phyloP scores from a whole-genome alignment of 208 protist genomes.

The Vickermania ingenoplastis region DNA sequence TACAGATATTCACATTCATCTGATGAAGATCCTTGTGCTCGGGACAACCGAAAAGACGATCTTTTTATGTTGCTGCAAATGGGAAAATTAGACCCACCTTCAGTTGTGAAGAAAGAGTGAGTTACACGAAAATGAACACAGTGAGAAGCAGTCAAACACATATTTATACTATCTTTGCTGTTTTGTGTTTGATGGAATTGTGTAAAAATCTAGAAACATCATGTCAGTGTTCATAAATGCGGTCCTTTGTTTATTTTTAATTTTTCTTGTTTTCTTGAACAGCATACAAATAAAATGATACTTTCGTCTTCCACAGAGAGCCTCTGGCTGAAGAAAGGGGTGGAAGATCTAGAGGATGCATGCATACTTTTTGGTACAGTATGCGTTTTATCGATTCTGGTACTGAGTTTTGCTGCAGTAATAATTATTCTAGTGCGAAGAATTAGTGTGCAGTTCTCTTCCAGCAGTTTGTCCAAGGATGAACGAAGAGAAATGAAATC shows the following conservation, averaged over 20 bases:
- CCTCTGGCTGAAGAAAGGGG: no score
- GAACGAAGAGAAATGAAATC: slow-evolving; percentile 1
- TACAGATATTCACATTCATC: slow-evolving; percentile 31
- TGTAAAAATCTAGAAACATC: not conserved
- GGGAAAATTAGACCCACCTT: slow-evolving; percentile 44
- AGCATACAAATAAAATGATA: no score
- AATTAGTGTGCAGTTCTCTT: no score
- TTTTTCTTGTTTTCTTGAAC: slow-evolving; percentile 1
- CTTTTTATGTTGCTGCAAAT: slow-evolving; percentile 63
- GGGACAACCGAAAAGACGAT: slow-evolving; percentile 28
- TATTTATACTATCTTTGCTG: slow-evolving; percentile 6
- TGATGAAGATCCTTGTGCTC: slow-evolving; percentile 21
- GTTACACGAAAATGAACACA: not conserved
- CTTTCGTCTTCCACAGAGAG: no score
- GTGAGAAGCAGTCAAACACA: not conserved
- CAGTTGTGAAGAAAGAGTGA: slow-evolving; percentile 2
- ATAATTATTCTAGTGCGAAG: no score
- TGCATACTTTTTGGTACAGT: slow-evolving; percentile 13
- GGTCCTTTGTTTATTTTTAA: slow-evolving; percentile 6
- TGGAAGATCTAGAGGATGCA: slow-evolving; percentile 3
- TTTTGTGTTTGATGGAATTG: slow-evolving; percentile 1
- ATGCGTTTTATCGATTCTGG: no score
- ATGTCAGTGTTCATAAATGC: not conserved
- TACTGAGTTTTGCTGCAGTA: no score
- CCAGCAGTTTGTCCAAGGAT: no score